Evolutionary conservation across 2,329 filamentous ascomycete genomes (phyloP), one percentile per base, ranked within the genome.

Genomic region (Trichoderma semiorbis): DNA sequence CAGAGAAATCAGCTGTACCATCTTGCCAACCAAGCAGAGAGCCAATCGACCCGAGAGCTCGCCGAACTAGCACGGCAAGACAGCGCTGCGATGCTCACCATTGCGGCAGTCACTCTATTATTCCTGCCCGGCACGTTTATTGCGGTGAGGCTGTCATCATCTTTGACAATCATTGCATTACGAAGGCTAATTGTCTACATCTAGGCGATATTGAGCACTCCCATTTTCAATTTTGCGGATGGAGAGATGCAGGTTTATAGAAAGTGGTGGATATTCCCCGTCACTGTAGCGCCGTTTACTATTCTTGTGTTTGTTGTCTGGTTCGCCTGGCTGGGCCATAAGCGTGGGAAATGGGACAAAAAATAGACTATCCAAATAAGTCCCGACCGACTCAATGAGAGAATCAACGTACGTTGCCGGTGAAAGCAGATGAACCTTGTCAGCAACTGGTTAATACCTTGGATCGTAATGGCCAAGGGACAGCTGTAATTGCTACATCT

Each of bases 61-160:
- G 60, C 60, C 2, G 60, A 63, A n/a, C 10, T 63, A n/a, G 60
- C 60, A n/a, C 60, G 60, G 18, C 60, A 63, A 1, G 87, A 89
- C 68, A 86, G 85, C 73, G 79, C 83, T 2, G 82, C 85, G 0
- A 87, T 88, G 85, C 85, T 84, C 77, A 86, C 84, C 0, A 80
- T 88, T 60, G 83, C 85, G 0, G 80, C 86, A 18, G 78, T 87
- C 0, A 86, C 85, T 0, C 74, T 86, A 7, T 77, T 79, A 0
- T 88, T 88, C 43, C 76, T 88, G 0, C 86, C 86, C 0, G 81
- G 84, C 0, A 88, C 86, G 0, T 87, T 87, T 72, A 80, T 87
- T 21, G 85, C 77, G 0, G 80, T 63, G 24, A 43, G 34, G 14
- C 2, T 12, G 2, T n/a, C 8, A 32, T 32, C n/a, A 32, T 3